Percentiles rank a stretch among this genome's conserved stretches.
These are phyloP conservation scores for Rubroboletus satanas DNA, from an alignment of 768 basidiomycete genomes.

Conservation along the genomic window DNA sequence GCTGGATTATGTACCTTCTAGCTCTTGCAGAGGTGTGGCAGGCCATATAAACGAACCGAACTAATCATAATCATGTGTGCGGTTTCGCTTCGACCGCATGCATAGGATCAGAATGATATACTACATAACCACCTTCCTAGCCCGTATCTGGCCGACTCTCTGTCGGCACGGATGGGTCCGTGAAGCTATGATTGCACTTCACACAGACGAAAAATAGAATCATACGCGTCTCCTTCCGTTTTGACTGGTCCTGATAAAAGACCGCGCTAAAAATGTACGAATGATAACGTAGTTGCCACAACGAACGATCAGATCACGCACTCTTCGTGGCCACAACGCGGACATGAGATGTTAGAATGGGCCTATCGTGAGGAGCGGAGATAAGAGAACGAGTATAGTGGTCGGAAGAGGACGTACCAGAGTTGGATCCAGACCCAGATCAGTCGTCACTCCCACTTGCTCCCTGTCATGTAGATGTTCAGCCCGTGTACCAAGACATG, in stretches of 20 bases:
- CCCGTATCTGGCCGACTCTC: conserved; percentile 37
- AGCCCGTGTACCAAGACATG: background rate
- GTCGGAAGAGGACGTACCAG: conserved; percentile 46
- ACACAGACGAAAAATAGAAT: conserved; percentile 88
- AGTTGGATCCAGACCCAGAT: conserved; percentile 86
- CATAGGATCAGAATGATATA: conserved; percentile 1
- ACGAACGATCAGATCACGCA: conserved; percentile 37
- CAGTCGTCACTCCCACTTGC: conserved; percentile 86
- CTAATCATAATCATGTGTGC: background rate
- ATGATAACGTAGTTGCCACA: background rate
- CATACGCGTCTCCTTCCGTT: conserved; percentile 94
- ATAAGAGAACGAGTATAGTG: background rate
- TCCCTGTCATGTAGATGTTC: conserved; percentile 52
- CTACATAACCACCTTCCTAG: conserved; percentile 12
- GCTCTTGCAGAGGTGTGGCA: background rate
- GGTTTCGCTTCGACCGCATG: background rate
- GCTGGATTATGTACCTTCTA: background rate
- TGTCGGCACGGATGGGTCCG: conserved; percentile 58
- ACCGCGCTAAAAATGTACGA: conserved; percentile 61
- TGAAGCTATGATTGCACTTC: conserved; percentile 73
- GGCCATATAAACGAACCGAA: background rate
- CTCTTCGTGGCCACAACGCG: conserved; percentile 79
- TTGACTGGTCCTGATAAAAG: conserved; percentile 95
- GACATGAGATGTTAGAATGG: conserved; percentile 80
- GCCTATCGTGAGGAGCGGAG: conserved; percentile 44